These are phyloP conservation scores for Waitea zeae DNA, from an alignment of 1,284 basidiomycete species.

Conservation along the genomic window DNA sequence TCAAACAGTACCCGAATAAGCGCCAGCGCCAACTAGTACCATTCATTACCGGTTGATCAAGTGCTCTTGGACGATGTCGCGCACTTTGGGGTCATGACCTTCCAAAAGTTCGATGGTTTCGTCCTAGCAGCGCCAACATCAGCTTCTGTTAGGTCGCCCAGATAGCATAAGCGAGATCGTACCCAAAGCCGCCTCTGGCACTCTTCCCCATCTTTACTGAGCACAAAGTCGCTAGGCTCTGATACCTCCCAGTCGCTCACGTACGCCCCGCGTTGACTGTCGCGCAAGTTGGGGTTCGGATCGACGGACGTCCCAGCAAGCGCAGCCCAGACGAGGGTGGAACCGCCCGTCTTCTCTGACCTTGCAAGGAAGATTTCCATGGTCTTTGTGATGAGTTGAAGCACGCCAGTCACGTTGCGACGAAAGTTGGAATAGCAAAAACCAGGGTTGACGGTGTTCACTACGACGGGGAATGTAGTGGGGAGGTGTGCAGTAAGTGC, in stretches of 20 bases:
- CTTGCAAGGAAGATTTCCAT: constrained; percentile 12
- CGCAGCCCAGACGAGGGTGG: constrained; percentile 23
- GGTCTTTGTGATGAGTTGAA: constrained; percentile 4
- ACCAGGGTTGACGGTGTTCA: constrained; percentile 26
- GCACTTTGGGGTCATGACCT: no score
- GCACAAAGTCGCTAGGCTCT: constrained; percentile 26
- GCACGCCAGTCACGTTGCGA: constrained; percentile 4
- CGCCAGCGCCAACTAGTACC: no score
- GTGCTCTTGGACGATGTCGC: no score
- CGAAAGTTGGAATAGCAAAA: constrained; percentile 26
- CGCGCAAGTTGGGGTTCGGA: constrained; percentile 6
- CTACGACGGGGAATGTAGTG: constrained; percentile 10
- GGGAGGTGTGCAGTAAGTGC: constrained; percentile 19
- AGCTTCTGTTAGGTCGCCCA: no score
- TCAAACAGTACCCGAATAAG: no score
- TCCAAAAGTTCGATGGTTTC: no score
- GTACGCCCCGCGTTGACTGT: constrained; percentile 21
- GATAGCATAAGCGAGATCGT: no score
- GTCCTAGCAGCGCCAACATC: no score
- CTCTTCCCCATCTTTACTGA: constrained; percentile 21
- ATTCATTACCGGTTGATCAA: no score
- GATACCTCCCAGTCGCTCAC: constrained; percentile 11
- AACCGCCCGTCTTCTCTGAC: constrained; percentile 21
- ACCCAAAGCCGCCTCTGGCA: constrained; percentile 26
- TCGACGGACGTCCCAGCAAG: constrained; percentile 12